Base-by-base conservation (phyloP, 495 filamentous ascomycete genomes). In the Immersiella caudata region DNA sequence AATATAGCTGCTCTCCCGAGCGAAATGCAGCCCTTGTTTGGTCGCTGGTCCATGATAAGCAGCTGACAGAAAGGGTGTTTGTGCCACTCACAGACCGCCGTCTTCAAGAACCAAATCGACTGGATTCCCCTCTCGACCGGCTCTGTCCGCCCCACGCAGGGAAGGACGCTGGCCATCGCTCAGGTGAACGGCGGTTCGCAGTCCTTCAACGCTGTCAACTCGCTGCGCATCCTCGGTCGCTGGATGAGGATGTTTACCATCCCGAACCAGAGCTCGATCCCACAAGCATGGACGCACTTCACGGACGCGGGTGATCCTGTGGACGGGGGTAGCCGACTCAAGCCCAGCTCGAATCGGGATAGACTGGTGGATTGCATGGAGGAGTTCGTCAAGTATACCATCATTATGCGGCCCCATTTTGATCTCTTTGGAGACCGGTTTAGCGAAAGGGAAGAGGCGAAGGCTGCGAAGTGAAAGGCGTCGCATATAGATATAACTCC, bases 231-330 rank as follows among this genome's bases (percentile, higher is more conserved):
- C 29, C 79, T 92, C 0, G 90, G 89, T 7, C 83, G 89, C 11
- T 91, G 89, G 90, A 92, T 92, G 89, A 82, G 90, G 33, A 92
- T 91, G 90, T 91, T 90, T 68, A 83, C 82, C 1, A 90, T 91
- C 54, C 85, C 87, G 2, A 92, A 92, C 70, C 89, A 92, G 76
- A 87, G 83, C 16, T 87, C 83, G 0, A 80, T 92, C 6, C 90
- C 90, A 0, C 81, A 78, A 66, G 90, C 89, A 1, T 91, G 86
- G 69, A 90, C 83, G 16, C 84, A 88, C 35, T 91, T 91, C 66
- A 77, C 78, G 14, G 52, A 68, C 18, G 73, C 69, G 22, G 75
- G 80, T 46, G 83, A 82, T 52, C 60, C 60, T 6, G 64, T 61
- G 14, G 68, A 68, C 0, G 68, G 65, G n/a, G 84, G 78, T 11